Conservation (phyloP, 495 filamentous ascomycete genomes). For the Sordaria brevicollis region DNA sequence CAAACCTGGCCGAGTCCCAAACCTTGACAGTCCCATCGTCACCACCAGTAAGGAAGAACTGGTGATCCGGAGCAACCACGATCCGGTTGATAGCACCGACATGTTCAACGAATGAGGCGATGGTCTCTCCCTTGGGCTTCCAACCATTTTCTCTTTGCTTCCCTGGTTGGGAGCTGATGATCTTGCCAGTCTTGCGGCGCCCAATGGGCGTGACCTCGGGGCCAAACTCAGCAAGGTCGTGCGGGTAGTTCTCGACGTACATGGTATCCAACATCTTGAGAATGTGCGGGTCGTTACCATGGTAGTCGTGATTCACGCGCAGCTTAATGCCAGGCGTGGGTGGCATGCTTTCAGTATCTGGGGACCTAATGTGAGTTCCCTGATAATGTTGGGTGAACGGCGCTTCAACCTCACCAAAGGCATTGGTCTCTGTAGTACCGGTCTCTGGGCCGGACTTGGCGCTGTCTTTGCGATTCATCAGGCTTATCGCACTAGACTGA, state of each 20-base stretch:
- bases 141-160: slow-evolving; percentile 46
- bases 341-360: slow-evolving; percentile 19
- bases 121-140: slow-evolving; percentile 74
- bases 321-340: slow-evolving; percentile 22
- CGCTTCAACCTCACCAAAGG: slow-evolving; percentile 76
- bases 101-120: slow-evolving; percentile 85
- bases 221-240: slow-evolving; percentile 67
- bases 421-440: slow-evolving; percentile 65
- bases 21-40: slow-evolving; percentile 89
- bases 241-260: slow-evolving; percentile 83
- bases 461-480: slow-evolving; percentile 69
- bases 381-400: slow-evolving; percentile 40
- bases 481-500: slow-evolving; percentile 70
- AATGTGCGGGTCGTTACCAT: slow-evolving; percentile 81
- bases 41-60: slow-evolving; percentile 88
- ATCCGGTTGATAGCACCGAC: slow-evolving; percentile 72
- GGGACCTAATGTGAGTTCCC: not conserved
- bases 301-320: slow-evolving; percentile 57
- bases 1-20: slow-evolving; percentile 85
- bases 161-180: slow-evolving; percentile 26
- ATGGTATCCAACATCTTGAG: slow-evolving; percentile 78
- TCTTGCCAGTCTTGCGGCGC: slow-evolving; percentile 50
- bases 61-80: slow-evolving; percentile 76
- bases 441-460: slow-evolving; percentile 78
- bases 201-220: slow-evolving; percentile 66